Base-by-base conservation (phyloP, 2,329 filamentous ascomycete species). In the Colletotrichum lupini region DNA sequence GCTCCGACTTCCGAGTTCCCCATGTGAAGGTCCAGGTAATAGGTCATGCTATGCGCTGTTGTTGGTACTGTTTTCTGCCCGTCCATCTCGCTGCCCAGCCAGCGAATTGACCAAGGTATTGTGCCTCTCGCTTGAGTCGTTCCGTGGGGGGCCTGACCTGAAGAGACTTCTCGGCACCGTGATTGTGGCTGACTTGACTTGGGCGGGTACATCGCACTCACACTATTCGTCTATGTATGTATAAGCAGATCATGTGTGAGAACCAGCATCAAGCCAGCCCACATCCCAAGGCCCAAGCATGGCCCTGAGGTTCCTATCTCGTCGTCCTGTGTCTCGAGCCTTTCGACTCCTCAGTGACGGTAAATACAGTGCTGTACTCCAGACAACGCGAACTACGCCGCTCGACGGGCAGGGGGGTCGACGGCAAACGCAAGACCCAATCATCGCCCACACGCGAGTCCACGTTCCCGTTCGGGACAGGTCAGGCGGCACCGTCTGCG, bases 401-500 rank as follows among this genome's bases (percentile, higher is more conserved):
- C n/a, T 12, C 26, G 8, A 22, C 46, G 19, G 22, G 24, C 37
- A 16, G 16, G 22, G 22, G 32, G n/a, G 24, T 22, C 16, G 30
- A 35, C 46, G 60, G 60, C 46, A 53, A 14, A 63, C 11, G 28
- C 5, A 3, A 32, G n/a, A 42, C 24, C 66, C 66, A 70, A 70
- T 60, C 55, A 60, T 9, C 26, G 58, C 24, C 32, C 55, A 28
- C 32, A 37, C 1, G 16, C 32, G n/a, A 56, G 46, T 65, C 60
- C 70, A 66, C 67, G 56, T 65, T 73, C 26, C 66, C 22, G 37
- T 60, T 73, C 35, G 60, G 67, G 70, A 56, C 67, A 70, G 70
- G 70, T 73, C 70, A 73, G 70, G 53, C 67, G 70, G 59, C 59
- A 55, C 52, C 53, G 32, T 53, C 42, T 73, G 66, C 53, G 56